phyloP scores from a whole-genome alignment of 192 early-diverging fungal genomes.

The Umbelopsis sp. region DNA sequence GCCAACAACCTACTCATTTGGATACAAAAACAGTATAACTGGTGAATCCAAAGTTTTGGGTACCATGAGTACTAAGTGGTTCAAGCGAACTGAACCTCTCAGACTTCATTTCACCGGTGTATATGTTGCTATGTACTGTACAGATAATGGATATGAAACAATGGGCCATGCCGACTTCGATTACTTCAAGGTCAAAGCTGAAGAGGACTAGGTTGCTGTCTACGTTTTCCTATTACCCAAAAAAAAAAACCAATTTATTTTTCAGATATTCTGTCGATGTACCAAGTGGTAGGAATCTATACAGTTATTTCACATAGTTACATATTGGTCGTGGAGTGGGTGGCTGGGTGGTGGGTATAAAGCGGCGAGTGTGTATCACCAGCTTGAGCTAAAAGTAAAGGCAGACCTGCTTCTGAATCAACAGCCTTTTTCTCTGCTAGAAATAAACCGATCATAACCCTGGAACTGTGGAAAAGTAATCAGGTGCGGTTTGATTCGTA shows the following conservation, averaged over 20 bases:
- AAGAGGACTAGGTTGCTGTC: background rate
- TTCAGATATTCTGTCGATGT: background rate
- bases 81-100: background rate
- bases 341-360: background rate
- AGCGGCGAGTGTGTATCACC: background rate
- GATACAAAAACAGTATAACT: background rate
- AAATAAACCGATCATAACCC: background rate
- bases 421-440: background rate
- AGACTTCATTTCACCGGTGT: conserved; percentile 15
- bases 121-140: background rate
- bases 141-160: background rate
- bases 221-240: background rate
- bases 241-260: background rate
- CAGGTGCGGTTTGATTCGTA: background rate
- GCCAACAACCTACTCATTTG: background rate
- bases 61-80: conserved; percentile 9
- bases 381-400: too few relatives aligned
- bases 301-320: background rate
- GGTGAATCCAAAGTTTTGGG: background rate
- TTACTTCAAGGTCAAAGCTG: background rate
- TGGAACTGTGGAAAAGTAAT: background rate
- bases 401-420: too few relatives aligned
- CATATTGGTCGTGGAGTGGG: background rate
- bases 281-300: background rate
- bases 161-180: background rate